Percentiles rank a stretch among this genome's conserved stretches.
Conservation (phyloP, 2,329 filamentous ascomycete genomes). For the Aspergillus spinulosporus region DNA sequence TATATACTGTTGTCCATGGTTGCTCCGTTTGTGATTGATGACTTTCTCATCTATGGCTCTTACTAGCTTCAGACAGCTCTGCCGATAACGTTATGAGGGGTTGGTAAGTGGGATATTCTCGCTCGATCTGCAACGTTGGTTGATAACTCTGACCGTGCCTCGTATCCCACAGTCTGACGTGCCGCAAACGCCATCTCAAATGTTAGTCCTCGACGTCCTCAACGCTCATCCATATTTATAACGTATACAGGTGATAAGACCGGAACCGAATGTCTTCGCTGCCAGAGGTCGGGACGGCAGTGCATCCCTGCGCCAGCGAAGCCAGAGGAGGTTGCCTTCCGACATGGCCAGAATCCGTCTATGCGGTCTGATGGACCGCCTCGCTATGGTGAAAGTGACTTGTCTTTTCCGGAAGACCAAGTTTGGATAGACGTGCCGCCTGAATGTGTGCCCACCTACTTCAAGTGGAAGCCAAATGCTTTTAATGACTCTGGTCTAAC, state of each 20-base stretch:
- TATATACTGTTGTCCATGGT: slow-evolving; percentile 10
- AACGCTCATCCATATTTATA: slow-evolving; percentile 1
- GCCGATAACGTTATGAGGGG: slow-evolving; percentile 39
- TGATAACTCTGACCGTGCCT: not conserved
- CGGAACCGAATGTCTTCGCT: slow-evolving; percentile 36
- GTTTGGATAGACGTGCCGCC: slow-evolving; percentile 33
- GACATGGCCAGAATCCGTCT: slow-evolving; percentile 40
- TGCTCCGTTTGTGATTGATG: slow-evolving; percentile 18
- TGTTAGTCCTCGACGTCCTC: slow-evolving; percentile 23
- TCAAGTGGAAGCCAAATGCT: not conserved
- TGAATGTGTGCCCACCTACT: slow-evolving; percentile 29
- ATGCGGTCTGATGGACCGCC: slow-evolving; percentile 36
- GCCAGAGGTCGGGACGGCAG: slow-evolving; percentile 38
- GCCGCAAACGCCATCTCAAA: slow-evolving; percentile 42
- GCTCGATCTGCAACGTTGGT: not conserved
- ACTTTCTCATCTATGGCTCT: slow-evolving; percentile 26
- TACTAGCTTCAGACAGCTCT: slow-evolving; percentile 19
- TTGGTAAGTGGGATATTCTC: slow-evolving; percentile 31
- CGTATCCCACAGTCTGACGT: slow-evolving; percentile 32
- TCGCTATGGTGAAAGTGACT: slow-evolving; percentile 38
- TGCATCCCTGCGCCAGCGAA: slow-evolving; percentile 37
- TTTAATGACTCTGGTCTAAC: slow-evolving; percentile 6
- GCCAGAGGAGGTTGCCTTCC: slow-evolving; percentile 39
- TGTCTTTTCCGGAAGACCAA: slow-evolving; percentile 36
- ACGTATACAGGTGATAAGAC: slow-evolving; percentile 36